Percentiles rank a stretch among this genome's conserved stretches.
Conservation (phyloP, 208 protist genomes). For the Porcisia hertigi region DNA sequence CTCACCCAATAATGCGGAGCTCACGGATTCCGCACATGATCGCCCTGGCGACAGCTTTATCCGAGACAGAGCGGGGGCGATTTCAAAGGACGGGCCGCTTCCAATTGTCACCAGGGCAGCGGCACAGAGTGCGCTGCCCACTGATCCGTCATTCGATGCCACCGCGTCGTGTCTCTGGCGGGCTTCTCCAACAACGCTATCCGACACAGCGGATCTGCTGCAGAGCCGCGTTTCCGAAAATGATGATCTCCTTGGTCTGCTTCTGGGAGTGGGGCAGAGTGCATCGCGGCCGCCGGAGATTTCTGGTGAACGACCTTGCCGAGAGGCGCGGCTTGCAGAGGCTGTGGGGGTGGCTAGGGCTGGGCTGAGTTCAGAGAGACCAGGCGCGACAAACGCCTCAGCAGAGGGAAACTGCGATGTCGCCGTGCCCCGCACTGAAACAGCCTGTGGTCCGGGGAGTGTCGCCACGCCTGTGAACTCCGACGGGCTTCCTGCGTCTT, state of each 20-base stretch:
- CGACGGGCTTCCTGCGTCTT: background rate
- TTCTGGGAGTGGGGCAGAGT: constrained; percentile 16
- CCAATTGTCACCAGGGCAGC: background rate
- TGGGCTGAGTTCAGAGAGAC: background rate
- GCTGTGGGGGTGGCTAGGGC: background rate
- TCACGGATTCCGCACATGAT: background rate
- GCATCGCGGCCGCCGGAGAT: background rate
- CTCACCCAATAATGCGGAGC: background rate
- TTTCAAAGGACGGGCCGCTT: background rate
- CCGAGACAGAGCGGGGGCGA: background rate
- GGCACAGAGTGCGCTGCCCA: background rate
- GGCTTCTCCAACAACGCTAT: background rate
- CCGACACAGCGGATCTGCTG: constrained; percentile 9
- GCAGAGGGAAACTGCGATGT: background rate
- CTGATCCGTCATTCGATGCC: background rate
- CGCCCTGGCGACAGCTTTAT: no score
- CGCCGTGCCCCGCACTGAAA: no score
- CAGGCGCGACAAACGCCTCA: background rate
- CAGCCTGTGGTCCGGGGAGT: background rate
- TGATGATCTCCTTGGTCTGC: constrained; percentile 31
- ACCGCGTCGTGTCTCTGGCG: background rate
- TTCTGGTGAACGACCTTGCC: background rate
- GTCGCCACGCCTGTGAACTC: background rate
- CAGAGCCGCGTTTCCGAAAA: constrained; percentile 35
- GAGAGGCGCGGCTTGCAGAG: background rate